Evolutionary conservation across 345 rosid genomes (phyloP), one percentile per base, ranked within the genome.

Genomic region (Linum lewisii): DNA sequence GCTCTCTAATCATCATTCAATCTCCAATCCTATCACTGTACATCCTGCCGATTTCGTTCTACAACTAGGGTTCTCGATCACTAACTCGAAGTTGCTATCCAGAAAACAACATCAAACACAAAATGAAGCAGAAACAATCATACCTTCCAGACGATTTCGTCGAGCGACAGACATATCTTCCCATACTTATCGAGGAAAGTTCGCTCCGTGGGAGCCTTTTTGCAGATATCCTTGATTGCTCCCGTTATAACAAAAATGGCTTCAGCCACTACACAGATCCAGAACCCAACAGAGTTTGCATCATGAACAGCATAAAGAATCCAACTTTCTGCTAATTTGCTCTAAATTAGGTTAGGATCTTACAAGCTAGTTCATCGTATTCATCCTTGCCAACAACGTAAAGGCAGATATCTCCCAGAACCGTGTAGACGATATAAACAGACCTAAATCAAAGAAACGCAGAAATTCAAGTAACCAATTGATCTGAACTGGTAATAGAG

Each of bases 281-380:
- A 66, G 26, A 42, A 42, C 47, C 9, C 15, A 42, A 42, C n/a
- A n/a, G n/a, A n/a, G 1, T 42, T 42, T 11, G 16, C 47, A 42
- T 42, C 47, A 42, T 42, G 2, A 42, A 16, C 18, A 42, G 18
- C 47, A 11, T 42, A 42, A 42, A 42, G 47, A 42, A 42, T 4
- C 47, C 47, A 42, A 42, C 47, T 42, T 42, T 42, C 15, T 11
- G 47, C 47, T 42, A 6, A 11, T 11, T 42, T 16, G 18, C 47
- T 16, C 15, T 0, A 42, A 42, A 42, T 42, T 5, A 16, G 10
- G 38, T 11, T 57, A 72, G n/a, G n/a, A n/a, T 4, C 97, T 83
- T 75, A 89, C 96, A 84, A 51, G 96, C 97, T 76, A 93, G 99
- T 70, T 90, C 99, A 78, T 94, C 99, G 59, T 94, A 94, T 63